These are phyloP conservation scores for Gelatoporia subvermispora DNA, from an alignment of 768 basidiomycete genomes.

Conservation along the genomic window DNA sequence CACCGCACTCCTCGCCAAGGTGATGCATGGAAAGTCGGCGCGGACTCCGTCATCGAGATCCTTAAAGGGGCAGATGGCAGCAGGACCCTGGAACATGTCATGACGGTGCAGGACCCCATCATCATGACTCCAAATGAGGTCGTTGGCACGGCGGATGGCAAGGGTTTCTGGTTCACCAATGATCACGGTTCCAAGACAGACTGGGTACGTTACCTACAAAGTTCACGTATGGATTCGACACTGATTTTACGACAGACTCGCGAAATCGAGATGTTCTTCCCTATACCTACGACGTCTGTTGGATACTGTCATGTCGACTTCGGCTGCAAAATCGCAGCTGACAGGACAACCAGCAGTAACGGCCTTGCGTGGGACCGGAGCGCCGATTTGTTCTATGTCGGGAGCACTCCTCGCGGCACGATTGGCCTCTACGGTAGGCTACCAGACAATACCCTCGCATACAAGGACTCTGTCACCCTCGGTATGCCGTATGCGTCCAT, in stretches of 20 bases:
- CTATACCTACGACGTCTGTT: conserved; percentile 37
- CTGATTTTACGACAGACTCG: conserved; percentile 33
- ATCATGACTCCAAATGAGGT: conserved; percentile 69
- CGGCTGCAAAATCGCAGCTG: conserved; percentile 58
- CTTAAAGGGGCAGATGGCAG: conserved; percentile 50
- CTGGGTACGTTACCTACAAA: neutral
- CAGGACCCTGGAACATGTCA: conserved; percentile 43
- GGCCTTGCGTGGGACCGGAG: conserved; percentile 43
- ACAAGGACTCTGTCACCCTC: conserved; percentile 48
- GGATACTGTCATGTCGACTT: conserved; percentile 58
- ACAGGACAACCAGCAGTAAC: conserved; percentile 49
- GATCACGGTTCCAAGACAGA: conserved; percentile 54
- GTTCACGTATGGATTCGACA: no score
- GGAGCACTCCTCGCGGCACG: conserved; percentile 37
- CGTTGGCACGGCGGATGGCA: conserved; percentile 59
- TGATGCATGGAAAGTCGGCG: conserved; percentile 43
- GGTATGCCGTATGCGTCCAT: conserved; percentile 38
- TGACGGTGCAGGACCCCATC: conserved; percentile 50
- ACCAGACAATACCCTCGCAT: conserved; percentile 50
- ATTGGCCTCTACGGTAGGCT: conserved; percentile 54
- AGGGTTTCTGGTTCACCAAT: conserved; percentile 68
- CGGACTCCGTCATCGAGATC: conserved; percentile 68
- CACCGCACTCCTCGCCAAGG: conserved; percentile 50
- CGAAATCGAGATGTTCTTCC: neutral
- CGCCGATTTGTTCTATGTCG: conserved; percentile 59